Percentiles rank a stretch among this genome's conserved stretches.
Evolutionary conservation across 441 rosid genomes (phyloP).

Genomic region (Populus hybrid): DNA sequence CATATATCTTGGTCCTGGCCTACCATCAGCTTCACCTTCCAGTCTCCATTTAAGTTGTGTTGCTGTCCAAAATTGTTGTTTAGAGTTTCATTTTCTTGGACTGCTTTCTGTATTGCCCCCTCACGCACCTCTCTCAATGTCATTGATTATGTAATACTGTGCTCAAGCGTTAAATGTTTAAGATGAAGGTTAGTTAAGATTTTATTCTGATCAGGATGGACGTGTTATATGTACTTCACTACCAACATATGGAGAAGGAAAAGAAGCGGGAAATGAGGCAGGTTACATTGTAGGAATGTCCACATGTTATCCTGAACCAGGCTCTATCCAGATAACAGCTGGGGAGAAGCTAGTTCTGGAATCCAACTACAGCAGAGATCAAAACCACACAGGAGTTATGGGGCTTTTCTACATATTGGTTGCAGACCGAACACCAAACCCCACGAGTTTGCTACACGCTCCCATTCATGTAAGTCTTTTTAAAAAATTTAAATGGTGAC

Average conservation of each 20-base stretch:
- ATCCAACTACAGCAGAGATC: conserved; percentile 52
- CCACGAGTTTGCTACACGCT: conserved; percentile 13
- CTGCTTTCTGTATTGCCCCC: background rate
- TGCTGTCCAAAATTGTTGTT: background rate
- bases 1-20: background rate
- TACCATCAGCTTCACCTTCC: background rate
- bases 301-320: conserved; percentile 73
- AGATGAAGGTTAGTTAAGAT: conserved; percentile 2
- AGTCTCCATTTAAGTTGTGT: background rate
- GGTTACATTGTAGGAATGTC: conserved; percentile 95
- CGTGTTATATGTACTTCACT: conserved; percentile 53
- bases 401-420: conserved; percentile 72
- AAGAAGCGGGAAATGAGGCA: conserved; percentile 77
- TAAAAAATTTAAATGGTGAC: background rate
- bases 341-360: conserved; percentile 64
- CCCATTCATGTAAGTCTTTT: conserved; percentile 36
- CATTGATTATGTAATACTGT: background rate
- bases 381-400: conserved; percentile 77
- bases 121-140: background rate
- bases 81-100: background rate
- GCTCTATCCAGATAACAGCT: conserved; percentile 47
- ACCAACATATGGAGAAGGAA: conserved; percentile 64
- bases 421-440: conserved; percentile 45
- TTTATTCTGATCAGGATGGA: conserved; percentile 1
- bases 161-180: background rate